Evolutionary conservation across 164 flowering plant species (phyloP).

Genomic region (Echeveria elegans): DNA sequence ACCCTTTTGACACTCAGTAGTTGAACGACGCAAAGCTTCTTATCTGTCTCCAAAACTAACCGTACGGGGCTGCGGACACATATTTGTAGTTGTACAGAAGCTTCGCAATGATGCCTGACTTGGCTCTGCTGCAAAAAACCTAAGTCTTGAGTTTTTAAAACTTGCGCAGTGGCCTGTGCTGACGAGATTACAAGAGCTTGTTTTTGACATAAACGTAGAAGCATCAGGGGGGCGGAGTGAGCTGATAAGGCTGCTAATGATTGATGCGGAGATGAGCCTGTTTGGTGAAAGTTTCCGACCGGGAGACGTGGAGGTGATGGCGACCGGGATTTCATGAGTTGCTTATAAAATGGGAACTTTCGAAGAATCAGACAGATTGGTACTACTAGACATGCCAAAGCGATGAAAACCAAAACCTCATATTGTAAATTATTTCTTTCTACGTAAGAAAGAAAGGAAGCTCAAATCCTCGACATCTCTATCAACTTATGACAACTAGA

Average conservation of each 20-base stretch:
- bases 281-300: constrained; percentile 9
- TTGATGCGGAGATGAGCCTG: constrained; percentile 5
- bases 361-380: neutral
- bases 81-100: constrained; percentile 4
- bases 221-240: constrained; percentile 7
- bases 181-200: constrained; percentile 6
- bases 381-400: neutral
- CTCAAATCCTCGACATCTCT: too few species aligned
- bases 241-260: constrained; percentile 6
- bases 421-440: too few species aligned
- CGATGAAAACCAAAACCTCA: neutral
- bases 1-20: constrained; percentile 8
- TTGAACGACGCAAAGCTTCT: constrained; percentile 4
- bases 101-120: neutral
- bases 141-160: constrained; percentile 9
- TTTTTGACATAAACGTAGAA: neutral
- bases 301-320: constrained; percentile 6
- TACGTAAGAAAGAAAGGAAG: too few species aligned
- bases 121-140: neutral
- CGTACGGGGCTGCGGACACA: constrained; percentile 3
- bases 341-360: neutral
- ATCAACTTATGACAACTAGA: too few species aligned
- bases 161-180: neutral
- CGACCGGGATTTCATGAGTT: neutral
- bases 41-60: constrained; percentile 8